Conservation (phyloP, 768 basidiomycete genomes). For the Strobilomyces confusus region DNA sequence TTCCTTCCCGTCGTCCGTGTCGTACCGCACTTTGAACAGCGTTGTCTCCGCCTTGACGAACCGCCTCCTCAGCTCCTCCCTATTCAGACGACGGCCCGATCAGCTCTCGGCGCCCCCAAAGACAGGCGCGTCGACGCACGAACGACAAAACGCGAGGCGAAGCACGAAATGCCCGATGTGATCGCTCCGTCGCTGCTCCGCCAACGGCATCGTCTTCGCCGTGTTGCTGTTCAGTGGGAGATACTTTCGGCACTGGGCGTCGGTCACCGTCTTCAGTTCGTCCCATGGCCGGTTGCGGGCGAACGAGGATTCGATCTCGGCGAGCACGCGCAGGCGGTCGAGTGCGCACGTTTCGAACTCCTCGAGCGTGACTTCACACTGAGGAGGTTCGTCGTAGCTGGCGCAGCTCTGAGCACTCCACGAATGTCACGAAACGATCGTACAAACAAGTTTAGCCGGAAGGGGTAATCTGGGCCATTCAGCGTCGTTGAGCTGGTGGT, state of each 20-base stretch:
- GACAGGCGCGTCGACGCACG: slow-evolving; percentile 52
- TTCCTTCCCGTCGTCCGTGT: slow-evolving; percentile 55
- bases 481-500: background rate
- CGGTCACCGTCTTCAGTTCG: slow-evolving; percentile 65
- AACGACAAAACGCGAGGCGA: slow-evolving; percentile 91
- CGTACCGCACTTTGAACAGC: slow-evolving; percentile 80
- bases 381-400: slow-evolving; percentile 85
- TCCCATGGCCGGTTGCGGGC: slow-evolving; percentile 80
- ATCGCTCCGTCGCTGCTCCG: slow-evolving; percentile 73
- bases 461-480: slow-evolving; percentile 45
- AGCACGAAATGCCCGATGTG: slow-evolving; percentile 92
- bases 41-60: slow-evolving; percentile 88
- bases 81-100: slow-evolving; percentile 30
- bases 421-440: background rate
- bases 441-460: slow-evolving; percentile 76
- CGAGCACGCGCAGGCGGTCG: slow-evolving; percentile 79
- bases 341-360: slow-evolving; percentile 93
- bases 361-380: slow-evolving; percentile 87
- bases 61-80: slow-evolving; percentile 84
- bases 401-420: slow-evolving; percentile 4
- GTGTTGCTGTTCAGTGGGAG: slow-evolving; percentile 63
- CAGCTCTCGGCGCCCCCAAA: background rate
- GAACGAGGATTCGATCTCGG: slow-evolving; percentile 87
- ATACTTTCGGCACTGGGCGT: slow-evolving; percentile 66
- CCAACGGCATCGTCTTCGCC: slow-evolving; percentile 43